phyloP scores from a whole-genome alignment of 2,329 filamentous ascomycete genomes.

The Aspergillus intermedius region DNA sequence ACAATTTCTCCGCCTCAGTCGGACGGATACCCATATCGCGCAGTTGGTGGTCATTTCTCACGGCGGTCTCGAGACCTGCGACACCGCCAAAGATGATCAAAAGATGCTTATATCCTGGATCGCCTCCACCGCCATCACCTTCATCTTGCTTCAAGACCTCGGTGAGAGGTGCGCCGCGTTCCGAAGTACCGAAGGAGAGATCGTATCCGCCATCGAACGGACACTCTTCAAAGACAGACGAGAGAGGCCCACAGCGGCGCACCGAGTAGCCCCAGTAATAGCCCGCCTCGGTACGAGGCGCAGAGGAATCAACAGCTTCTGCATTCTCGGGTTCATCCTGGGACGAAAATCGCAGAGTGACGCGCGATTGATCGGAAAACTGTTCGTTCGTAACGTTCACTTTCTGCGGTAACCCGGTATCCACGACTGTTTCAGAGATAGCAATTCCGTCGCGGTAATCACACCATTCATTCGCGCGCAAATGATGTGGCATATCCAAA shows the following conservation, averaged over 20 bases:
- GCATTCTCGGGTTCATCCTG: slow-evolving; percentile 36
- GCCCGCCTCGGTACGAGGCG: slow-evolving; percentile 66
- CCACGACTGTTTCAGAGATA: slow-evolving; percentile 43
- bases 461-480: slow-evolving; percentile 69
- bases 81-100: slow-evolving; percentile 76
- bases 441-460: slow-evolving; percentile 74
- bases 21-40: slow-evolving; percentile 57
- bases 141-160: slow-evolving; percentile 36
- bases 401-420: slow-evolving; percentile 44
- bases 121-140: slow-evolving; percentile 7
- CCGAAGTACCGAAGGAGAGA: slow-evolving; percentile 74
- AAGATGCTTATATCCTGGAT: slow-evolving; percentile 55
- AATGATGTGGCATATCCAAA: slow-evolving; percentile 79
- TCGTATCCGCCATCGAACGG: slow-evolving; percentile 73
- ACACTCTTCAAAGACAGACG: slow-evolving; percentile 69
- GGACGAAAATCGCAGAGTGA: slow-evolving; percentile 61
- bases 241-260: slow-evolving; percentile 59
- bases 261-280: slow-evolving; percentile 84
- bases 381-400: slow-evolving; percentile 48
- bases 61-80: slow-evolving; percentile 69
- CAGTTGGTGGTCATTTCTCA: slow-evolving; percentile 55
- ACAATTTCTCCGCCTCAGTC: slow-evolving; percentile 61
- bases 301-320: slow-evolving; percentile 59
- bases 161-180: slow-evolving; percentile 55
- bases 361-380: slow-evolving; percentile 64